Evolutionary conservation across 352 stramenopile species (phyloP).

Genomic region (Saprolegnia parasitica): DNA sequence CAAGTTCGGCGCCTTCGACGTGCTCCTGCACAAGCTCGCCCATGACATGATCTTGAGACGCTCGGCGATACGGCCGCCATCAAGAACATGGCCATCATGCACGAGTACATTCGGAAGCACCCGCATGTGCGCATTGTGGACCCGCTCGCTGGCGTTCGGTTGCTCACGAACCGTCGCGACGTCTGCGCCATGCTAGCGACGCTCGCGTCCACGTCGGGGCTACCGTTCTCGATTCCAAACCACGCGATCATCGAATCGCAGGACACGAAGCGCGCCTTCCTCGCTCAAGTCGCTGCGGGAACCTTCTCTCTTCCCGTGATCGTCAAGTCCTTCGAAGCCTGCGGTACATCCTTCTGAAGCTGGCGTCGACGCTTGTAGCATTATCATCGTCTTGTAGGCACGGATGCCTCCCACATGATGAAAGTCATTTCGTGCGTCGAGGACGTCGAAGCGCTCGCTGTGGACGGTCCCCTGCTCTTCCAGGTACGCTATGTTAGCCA

Average conservation of each 20-base stretch:
- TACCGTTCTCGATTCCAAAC: slow-evolving; percentile 46
- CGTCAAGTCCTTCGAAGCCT: slow-evolving; percentile 80
- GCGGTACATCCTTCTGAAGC: slow-evolving; percentile 41
- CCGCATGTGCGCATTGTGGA: slow-evolving; percentile 58
- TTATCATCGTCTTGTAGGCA: slow-evolving; percentile 37
- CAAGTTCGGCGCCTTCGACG: slow-evolving; percentile 50
- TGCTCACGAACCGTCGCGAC: slow-evolving; percentile 63
- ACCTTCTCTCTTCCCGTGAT: slow-evolving; percentile 58
- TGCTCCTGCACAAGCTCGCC: slow-evolving; percentile 72
- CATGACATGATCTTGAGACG: slow-evolving; percentile 73
- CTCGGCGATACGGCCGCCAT: slow-evolving; percentile 45
- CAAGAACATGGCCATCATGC: slow-evolving; percentile 49
- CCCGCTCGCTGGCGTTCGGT: slow-evolving; percentile 53
- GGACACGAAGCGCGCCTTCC: slow-evolving; percentile 33
- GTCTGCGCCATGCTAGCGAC: slow-evolving; percentile 50
- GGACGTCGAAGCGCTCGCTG: slow-evolving; percentile 42
- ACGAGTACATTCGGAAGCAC: slow-evolving; percentile 41
- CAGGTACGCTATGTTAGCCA: slow-evolving; percentile 38
- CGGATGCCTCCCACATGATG: slow-evolving; percentile 79
- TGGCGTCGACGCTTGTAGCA: background rate
- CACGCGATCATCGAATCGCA: slow-evolving; percentile 45
- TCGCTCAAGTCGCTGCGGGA: slow-evolving; percentile 38
- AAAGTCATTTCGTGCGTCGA: slow-evolving; percentile 63
- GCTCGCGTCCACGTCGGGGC: slow-evolving; percentile 29
- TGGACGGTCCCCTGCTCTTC: slow-evolving; percentile 58